Conservation (phyloP, 208 protist species). For the Vickermania spadyakhi region DNA sequence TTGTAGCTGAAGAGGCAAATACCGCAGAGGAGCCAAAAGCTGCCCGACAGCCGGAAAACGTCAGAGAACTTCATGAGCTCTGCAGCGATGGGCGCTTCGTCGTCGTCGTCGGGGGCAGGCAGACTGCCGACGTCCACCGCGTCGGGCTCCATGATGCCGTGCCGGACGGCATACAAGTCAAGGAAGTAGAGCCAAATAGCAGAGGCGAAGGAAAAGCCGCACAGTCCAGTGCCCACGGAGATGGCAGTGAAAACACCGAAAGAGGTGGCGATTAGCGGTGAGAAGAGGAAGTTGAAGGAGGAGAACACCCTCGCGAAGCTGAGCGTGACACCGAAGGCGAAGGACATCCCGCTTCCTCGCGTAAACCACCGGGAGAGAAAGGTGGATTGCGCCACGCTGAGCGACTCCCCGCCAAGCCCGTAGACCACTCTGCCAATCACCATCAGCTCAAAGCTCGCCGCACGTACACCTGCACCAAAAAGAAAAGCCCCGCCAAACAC, state of each 20-base stretch:
- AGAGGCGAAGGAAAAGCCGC: slow-evolving; percentile 47
- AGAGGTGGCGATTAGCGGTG: slow-evolving; percentile 55
- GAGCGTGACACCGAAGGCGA: slow-evolving; percentile 89
- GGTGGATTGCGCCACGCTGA: slow-evolving; percentile 83
- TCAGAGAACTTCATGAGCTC: slow-evolving; percentile 27
- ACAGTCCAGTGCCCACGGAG: slow-evolving; percentile 48
- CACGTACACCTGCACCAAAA: slow-evolving; percentile 65
- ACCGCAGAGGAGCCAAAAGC: slow-evolving; percentile 68
- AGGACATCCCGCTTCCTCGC: slow-evolving; percentile 61
- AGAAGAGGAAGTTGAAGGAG: slow-evolving; percentile 89
- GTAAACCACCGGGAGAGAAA: slow-evolving; percentile 91
- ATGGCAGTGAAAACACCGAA: slow-evolving; percentile 47
- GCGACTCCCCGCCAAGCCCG: slow-evolving; percentile 84
- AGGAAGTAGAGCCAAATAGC: slow-evolving; percentile 45
- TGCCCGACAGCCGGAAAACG: slow-evolving; percentile 37
- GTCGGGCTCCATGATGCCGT: slow-evolving; percentile 57
- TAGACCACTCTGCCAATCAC: slow-evolving; percentile 78
- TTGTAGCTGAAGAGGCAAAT: slow-evolving; percentile 86
- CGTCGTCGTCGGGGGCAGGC: background rate
- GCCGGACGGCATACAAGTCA: slow-evolving; percentile 64
- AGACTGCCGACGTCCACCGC: slow-evolving; percentile 9
- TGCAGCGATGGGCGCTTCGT: slow-evolving; percentile 5
- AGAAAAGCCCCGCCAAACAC: slow-evolving; percentile 55
- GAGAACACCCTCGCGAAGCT: slow-evolving; percentile 84
- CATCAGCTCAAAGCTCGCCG: slow-evolving; percentile 53